Evolutionary conservation across 306 rosid species (phyloP), one percentile per base, ranked within the genome.

Genomic region (Pyrus communis): DNA sequence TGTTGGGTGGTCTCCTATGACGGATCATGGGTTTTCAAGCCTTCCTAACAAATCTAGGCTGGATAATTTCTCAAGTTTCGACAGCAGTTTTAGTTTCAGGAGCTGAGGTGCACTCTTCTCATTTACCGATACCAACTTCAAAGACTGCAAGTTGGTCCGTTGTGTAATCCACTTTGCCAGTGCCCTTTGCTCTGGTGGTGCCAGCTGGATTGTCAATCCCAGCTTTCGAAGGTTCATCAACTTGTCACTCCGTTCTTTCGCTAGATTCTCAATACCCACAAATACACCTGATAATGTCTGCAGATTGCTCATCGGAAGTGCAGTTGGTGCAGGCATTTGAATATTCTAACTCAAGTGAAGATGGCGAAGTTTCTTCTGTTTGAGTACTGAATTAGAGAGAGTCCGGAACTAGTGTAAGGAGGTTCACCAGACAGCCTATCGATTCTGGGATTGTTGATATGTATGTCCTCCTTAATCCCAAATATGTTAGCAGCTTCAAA

Each of bases 191-290:
- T 27, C 28, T 27, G 28, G 28, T 27, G 28, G 28, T 27, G 28
- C 2, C 28, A 27, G 28, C 28, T 27, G 28, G 28, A 27, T 27
- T 27, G 81, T 43, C 42, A 83, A 14, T 57, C 79, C 79, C 64
- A 86, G 42, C 17, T 83, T 86, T 74, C 73, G 72, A 33, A 83
- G 84, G 67, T 33, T 73, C 40, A 38, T 78, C 65, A 83, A 68
- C 49, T 54, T 81, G 73, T 68, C 59, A 17, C 78, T 66, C 65
- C 72, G 21, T 23, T 28, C 61, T 43, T 76, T 75, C 38, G 5
- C 38, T 33, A 0, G 38, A 33, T 33, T 33, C 38, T 33, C 1
- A 7, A 33, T 5, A 33, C 38, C 38, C 7, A 33, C 38, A 33
- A 65, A 71, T 45, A 23, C 65, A 5, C 81, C 82, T 1, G 35